These are phyloP conservation scores for Neobulgaria alba DNA, from an alignment of 2,329 filamentous ascomycete genomes.

Conservation along the genomic window DNA sequence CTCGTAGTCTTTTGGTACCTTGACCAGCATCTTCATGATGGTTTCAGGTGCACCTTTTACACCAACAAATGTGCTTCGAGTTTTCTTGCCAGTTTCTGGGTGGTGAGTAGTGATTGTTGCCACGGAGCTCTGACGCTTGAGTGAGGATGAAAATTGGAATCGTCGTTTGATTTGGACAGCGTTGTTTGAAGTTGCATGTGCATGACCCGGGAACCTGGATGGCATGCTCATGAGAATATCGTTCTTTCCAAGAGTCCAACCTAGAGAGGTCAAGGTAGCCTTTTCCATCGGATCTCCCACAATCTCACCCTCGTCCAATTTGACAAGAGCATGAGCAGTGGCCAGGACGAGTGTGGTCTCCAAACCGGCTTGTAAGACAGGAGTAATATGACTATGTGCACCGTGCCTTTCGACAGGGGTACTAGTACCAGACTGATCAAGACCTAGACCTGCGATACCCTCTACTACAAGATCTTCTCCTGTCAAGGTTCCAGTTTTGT, in stretches of 20 bases:
- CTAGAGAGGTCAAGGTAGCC: conserved; percentile 79
- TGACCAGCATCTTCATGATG: conserved; percentile 83
- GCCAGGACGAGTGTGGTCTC: conserved; percentile 90
- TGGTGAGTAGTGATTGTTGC: conserved; percentile 71
- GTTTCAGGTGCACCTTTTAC: conserved; percentile 98
- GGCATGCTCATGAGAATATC: conserved; percentile 70
- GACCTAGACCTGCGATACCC: conserved; percentile 80
- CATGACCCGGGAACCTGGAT: conserved; percentile 35
- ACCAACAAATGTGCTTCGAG: conserved; percentile 80
- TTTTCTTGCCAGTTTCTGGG: conserved; percentile 62
- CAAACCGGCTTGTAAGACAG: conserved; percentile 60
- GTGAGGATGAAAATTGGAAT: conserved; percentile 94
- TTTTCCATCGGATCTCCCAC: conserved; percentile 99
- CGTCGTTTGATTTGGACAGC: conserved; percentile 90
- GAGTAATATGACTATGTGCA: conserved; percentile 69
- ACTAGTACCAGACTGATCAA: conserved; percentile 58
- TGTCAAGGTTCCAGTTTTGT: conserved; percentile 95
- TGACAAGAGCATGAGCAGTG: conserved; percentile 90
- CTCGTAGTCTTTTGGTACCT: conserved; percentile 80
- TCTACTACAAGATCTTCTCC: conserved; percentile 96
- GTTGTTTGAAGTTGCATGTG: conserved; percentile 48
- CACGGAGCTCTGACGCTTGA: conserved; percentile 93
- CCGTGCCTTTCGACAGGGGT: conserved; percentile 65
- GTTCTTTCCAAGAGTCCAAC: conserved; percentile 87
- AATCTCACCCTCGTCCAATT: conserved; percentile 91